phyloP scores from a whole-genome alignment of 2,329 filamentous ascomycete species.

The Scedosporium apiospermum region DNA sequence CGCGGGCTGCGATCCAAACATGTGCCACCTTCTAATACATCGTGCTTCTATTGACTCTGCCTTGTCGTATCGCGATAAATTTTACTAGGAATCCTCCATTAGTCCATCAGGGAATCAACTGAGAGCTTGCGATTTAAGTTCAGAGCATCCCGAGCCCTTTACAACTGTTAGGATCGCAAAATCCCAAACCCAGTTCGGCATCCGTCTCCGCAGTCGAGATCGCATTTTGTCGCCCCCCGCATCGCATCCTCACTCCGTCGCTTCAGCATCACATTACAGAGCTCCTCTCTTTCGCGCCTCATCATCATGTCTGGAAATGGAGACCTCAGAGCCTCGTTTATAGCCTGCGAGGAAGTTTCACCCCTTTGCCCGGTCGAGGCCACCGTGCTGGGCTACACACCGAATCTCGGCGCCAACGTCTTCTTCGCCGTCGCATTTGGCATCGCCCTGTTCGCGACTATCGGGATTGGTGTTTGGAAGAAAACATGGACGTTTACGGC shows the following conservation, averaged over 20 bases:
- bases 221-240: not conserved
- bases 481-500: constrained; percentile 45
- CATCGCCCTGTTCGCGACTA: constrained; percentile 28
- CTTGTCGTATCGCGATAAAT: no score
- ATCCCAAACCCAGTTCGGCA: no score
- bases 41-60: no score
- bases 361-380: constrained; percentile 37
- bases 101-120: no score
- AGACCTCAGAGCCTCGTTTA: constrained; percentile 1
- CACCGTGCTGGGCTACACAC: constrained; percentile 47
- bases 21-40: no score
- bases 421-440: constrained; percentile 44
- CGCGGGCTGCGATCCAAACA: not conserved
- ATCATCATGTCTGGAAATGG: not conserved
- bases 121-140: no score
- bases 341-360: constrained; percentile 19
- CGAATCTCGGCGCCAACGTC: constrained; percentile 44
- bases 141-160: no score
- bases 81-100: no score
- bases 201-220: no score
- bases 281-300: not conserved
- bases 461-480: constrained; percentile 35
- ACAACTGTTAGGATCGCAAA: no score
- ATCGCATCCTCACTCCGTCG: not conserved
- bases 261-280: not conserved